A percentile compares a stretch with the other conserved stretches of the same genome.
Evolutionary conservation across 2,329 filamentous ascomycete genomes (phyloP).

Genomic region (Orbilia ellipsospora): DNA sequence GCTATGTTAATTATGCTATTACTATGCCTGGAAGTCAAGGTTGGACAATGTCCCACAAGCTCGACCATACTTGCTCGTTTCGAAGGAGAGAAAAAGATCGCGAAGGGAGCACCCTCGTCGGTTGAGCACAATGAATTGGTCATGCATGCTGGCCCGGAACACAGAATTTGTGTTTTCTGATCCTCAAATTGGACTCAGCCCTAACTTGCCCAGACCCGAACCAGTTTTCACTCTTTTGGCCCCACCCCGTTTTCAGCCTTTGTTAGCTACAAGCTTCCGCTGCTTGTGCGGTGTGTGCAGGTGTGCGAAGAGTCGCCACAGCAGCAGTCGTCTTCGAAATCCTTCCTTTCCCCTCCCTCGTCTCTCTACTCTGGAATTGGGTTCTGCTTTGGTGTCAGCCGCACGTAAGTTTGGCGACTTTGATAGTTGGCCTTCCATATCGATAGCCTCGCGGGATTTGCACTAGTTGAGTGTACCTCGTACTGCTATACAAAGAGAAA

Average conservation of each 20-base stretch:
- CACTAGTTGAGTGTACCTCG: too few relatives aligned
- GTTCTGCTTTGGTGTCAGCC: slow-evolving; percentile 41
- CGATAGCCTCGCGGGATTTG: not conserved
- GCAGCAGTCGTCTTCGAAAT: slow-evolving; percentile 8
- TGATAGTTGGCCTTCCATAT: not conserved
- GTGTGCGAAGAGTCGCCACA: too few relatives aligned
- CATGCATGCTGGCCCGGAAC: slow-evolving; percentile 18
- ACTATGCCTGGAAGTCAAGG: not conserved
- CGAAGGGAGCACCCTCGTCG: not conserved
- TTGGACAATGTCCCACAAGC: not conserved
- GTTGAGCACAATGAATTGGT: slow-evolving; percentile 28
- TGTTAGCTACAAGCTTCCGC: not conserved
- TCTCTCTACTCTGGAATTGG: slow-evolving; percentile 8
- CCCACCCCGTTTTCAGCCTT: not conserved
- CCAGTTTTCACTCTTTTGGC: not conserved
- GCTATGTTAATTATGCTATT: too few relatives aligned
- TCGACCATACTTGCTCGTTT: too few relatives aligned
- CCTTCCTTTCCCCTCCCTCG: slow-evolving; percentile 27
- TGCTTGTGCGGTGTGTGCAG: too few relatives aligned
- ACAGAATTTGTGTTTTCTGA: slow-evolving; percentile 53
- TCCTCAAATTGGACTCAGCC: slow-evolving; percentile 48
- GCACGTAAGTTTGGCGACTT: slow-evolving; percentile 18
- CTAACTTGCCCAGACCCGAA: slow-evolving; percentile 48
- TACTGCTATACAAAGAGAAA: too few relatives aligned
- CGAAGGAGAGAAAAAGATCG: not conserved